These are phyloP conservation scores for Alternaria angustiovoidea DNA, from an alignment of 2,329 filamentous ascomycete genomes.

Conservation along the genomic window DNA sequence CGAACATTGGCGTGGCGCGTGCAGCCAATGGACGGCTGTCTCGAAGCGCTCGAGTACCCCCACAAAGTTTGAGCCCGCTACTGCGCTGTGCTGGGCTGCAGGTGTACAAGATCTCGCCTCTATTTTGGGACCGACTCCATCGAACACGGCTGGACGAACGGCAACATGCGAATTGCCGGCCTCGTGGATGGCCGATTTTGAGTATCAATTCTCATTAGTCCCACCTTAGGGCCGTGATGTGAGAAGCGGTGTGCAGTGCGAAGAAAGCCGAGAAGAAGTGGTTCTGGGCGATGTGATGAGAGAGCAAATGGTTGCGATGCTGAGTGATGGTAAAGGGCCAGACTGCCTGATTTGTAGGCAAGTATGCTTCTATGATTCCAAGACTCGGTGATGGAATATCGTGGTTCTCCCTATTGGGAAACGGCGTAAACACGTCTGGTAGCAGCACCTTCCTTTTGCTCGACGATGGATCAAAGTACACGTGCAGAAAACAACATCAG, in stretches of 20 bases:
- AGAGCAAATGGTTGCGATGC: slow-evolving; percentile 10
- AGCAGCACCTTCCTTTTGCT: not conserved
- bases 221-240: slow-evolving; percentile 40
- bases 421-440: slow-evolving; percentile 21
- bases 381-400: not conserved
- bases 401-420: slow-evolving; percentile 23
- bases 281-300: slow-evolving; percentile 18
- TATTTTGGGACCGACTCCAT: slow-evolving; percentile 35
- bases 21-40: slow-evolving; percentile 36
- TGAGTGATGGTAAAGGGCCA: slow-evolving; percentile 21
- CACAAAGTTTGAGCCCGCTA: slow-evolving; percentile 26
- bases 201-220: slow-evolving; percentile 21
- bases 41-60: slow-evolving; percentile 42
- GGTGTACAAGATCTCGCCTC: slow-evolving; percentile 29
- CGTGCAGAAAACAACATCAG: slow-evolving; percentile 41
- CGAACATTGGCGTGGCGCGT: slow-evolving; percentile 23
- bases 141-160: slow-evolving; percentile 11
- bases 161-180: slow-evolving; percentile 16
- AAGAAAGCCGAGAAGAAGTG: slow-evolving; percentile 18
- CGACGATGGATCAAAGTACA: slow-evolving; percentile 6
- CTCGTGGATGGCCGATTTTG: slow-evolving; percentile 20
- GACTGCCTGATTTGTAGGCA: not conserved
- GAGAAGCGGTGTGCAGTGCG: slow-evolving; percentile 31
- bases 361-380: not conserved
- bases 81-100: slow-evolving; percentile 32